Conservation (phyloP, 176 grass and related monocot species). For the Carex littledalei region DNA sequence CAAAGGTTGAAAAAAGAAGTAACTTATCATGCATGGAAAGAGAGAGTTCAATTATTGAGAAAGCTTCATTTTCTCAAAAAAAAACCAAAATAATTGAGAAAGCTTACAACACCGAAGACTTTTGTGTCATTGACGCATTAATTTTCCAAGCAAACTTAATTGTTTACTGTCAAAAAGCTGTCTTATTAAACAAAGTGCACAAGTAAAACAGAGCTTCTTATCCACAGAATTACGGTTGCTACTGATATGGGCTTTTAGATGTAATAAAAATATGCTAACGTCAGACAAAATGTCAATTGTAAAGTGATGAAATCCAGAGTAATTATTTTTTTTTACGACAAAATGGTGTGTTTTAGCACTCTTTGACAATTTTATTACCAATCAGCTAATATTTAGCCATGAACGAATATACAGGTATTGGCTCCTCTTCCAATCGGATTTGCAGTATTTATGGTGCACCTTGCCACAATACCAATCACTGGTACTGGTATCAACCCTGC, state of each 20-base stretch:
- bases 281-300: neutral
- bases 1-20: neutral
- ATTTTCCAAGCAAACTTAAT: neutral
- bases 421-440: slow-evolving; percentile 94
- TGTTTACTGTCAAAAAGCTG: neutral
- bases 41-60: neutral
- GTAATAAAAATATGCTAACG: neutral
- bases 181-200: neutral
- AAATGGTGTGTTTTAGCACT: too few relatives aligned
- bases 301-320: too few relatives aligned
- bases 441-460: slow-evolving; percentile 94
- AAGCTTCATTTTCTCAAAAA: too few relatives aligned
- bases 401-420: slow-evolving; percentile 46
- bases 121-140: neutral
- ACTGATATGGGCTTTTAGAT: neutral
- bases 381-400: neutral
- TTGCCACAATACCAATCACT: slow-evolving; percentile 89
- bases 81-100: neutral
- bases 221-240: neutral
- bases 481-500: slow-evolving; percentile 96
- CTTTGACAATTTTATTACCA: too few relatives aligned
- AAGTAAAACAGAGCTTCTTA: neutral
- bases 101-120: neutral
- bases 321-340: too few relatives aligned
- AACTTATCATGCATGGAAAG: neutral